A percentile compares a stretch with the other conserved stretches of the same genome.
Conservation (phyloP, 2,329 filamentous ascomycete species). For the Ceratocystis ficicola region DNA sequence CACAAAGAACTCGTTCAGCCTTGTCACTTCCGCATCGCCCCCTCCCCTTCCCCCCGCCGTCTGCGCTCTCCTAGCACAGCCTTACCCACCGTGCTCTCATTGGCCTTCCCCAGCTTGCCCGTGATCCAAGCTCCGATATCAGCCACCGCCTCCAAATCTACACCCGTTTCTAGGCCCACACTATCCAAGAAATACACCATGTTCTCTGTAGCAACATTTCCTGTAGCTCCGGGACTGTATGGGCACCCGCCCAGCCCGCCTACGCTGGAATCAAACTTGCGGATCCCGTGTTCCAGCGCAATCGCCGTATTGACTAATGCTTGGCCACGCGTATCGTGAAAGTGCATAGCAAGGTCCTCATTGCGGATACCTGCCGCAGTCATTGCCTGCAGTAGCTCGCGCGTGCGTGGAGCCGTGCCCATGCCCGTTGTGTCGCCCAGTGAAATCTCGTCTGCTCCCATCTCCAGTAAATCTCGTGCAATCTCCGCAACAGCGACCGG, state of each 20-base stretch:
- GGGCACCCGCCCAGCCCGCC: conserved; percentile 75
- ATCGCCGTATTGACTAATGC: conserved; percentile 73
- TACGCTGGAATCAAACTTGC: conserved; percentile 69
- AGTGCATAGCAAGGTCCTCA: conserved; percentile 67
- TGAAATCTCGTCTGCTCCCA: conserved; percentile 83
- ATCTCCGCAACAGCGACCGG: conserved; percentile 53
- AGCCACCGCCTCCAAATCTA: conserved; percentile 54
- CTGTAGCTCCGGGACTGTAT: conserved; percentile 73
- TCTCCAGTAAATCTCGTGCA: conserved; percentile 59
- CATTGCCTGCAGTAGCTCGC: conserved; percentile 52
- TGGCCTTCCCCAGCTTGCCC: conserved; percentile 46
- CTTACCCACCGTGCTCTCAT: conserved; percentile 56
- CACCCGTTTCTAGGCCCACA: conserved; percentile 60
- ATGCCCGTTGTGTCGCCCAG: conserved; percentile 86
- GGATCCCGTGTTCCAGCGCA: conserved; percentile 62
- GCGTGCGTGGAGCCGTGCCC: conserved; percentile 63
- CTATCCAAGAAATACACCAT: conserved; percentile 67
- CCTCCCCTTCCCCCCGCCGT: neutral
- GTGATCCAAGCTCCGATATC: conserved; percentile 65
- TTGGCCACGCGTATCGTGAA: conserved; percentile 81
- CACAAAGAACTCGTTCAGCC: neutral
- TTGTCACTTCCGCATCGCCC: neutral
- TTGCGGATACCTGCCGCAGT: conserved; percentile 53
- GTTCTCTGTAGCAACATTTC: conserved; percentile 77
- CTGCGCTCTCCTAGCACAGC: conserved; percentile 44